Evolutionary conservation across 73 alveolate species (phyloP), one percentile per base, ranked within the genome.

Genomic region (Paraurostyla sp.): DNA sequence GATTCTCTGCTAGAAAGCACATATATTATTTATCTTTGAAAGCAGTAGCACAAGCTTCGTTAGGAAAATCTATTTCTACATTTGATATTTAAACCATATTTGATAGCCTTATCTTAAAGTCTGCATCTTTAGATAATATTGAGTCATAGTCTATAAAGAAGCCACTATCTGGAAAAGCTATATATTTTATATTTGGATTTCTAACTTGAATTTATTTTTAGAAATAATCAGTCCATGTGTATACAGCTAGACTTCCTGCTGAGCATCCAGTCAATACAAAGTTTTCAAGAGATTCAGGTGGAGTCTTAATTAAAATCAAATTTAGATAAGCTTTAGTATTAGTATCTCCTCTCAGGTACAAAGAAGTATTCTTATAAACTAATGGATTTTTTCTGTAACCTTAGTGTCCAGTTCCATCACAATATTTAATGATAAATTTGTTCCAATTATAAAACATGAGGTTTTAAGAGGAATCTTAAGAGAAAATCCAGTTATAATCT

Each of bases 91-190:
- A n/a, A n/a, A n/a, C n/a, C n/a, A n/a, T n/a, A n/a, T n/a, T n/a
- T 27, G 41, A 6, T 50, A 73, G 41, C 20, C 32, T 73, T 11
- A 50, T 73, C 27, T 3, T 22, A 25, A 16, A 73, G 29, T 73
- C 87, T 22, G 41, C 46, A 20, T 73, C 71, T 27, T 33, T 16
- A 56, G 71, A 43, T 30, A 48, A 13, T 4, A 27, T 15, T 73
- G 87, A 73, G 7, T 23, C 30, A 29, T 18, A 45, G 32, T 48
- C 71, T 13, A 73, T 11, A 45, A 73, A 73, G 71, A 43, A 73
- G 20, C 87, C 87, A 29, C 73, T 48, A n/a, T 73, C 59, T 15
- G 87, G 71, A 0, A 73, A 1, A 27, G 73, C 71, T 6, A 36
- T 18, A 27, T 15, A 45, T 18, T 73, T 73, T 27, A 50, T 22